Evolutionary conservation across 352 stramenopile genomes (phyloP).

Genomic region (Globisporangium spinosum): DNA sequence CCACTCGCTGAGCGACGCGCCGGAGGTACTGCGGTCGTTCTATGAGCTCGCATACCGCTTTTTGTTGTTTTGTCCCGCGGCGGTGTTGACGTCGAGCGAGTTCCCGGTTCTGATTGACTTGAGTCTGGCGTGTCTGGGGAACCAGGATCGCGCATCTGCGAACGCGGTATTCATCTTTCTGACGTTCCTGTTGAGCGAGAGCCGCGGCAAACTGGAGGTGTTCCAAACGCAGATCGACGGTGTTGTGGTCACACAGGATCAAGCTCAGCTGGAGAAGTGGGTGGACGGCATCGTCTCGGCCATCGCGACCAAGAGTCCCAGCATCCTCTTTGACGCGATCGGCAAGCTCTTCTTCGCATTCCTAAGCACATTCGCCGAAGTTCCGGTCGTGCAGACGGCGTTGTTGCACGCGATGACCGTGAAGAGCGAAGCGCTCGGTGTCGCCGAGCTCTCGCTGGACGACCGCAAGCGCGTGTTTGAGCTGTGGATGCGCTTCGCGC

Average conservation of each 20-base stretch:
- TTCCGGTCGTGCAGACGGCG: slow-evolving; percentile 28
- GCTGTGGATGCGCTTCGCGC: slow-evolving; percentile 53
- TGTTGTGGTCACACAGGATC: slow-evolving; percentile 31
- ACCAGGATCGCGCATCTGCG: slow-evolving; percentile 60
- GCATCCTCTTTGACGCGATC: slow-evolving; percentile 52
- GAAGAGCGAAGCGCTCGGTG: slow-evolving; percentile 35
- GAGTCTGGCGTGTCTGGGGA: slow-evolving; percentile 52
- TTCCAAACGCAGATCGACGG: slow-evolving; percentile 48
- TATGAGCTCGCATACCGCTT: slow-evolving; percentile 71
- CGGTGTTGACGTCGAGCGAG: slow-evolving; percentile 48
- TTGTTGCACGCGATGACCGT: slow-evolving; percentile 31
- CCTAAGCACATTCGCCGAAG: slow-evolving; percentile 36
- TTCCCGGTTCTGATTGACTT: slow-evolving; percentile 61
- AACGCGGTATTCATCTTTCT: slow-evolving; percentile 71
- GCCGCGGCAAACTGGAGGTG: slow-evolving; percentile 32
- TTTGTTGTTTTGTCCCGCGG: slow-evolving; percentile 62
- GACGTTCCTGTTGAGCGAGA: slow-evolving; percentile 58
- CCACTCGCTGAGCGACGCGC: slow-evolving; percentile 51
- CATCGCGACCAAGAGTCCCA: slow-evolving; percentile 52
- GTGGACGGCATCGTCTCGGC: slow-evolving; percentile 41
- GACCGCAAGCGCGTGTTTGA: slow-evolving; percentile 53
- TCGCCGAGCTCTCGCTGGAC: slow-evolving; percentile 31
- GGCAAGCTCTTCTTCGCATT: slow-evolving; percentile 52
- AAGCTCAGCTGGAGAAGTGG: slow-evolving; percentile 43
- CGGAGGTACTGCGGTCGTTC: slow-evolving; percentile 60